phyloP scores from a whole-genome alignment of 768 basidiomycete genomes.

The Dendrothele bispora region DNA sequence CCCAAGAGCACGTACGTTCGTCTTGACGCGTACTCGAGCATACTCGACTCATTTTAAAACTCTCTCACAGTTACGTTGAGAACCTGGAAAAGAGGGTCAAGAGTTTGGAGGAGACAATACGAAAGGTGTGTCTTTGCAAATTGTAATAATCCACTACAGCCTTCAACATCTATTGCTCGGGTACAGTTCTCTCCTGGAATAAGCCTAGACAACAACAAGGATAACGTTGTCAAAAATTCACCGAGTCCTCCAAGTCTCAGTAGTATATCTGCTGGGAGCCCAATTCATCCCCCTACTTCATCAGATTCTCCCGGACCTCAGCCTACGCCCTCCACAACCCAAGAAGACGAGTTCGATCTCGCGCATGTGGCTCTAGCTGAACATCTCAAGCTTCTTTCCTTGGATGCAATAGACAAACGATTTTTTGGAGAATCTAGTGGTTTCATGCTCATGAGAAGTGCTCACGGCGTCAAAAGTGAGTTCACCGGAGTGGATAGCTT shows the following conservation, averaged over 20 bases:
- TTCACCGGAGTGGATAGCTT: not conserved
- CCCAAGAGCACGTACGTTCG: constrained; percentile 6
- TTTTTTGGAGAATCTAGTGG: constrained; percentile 9
- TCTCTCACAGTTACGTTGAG: constrained; percentile 33
- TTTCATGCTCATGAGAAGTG: constrained; percentile 10
- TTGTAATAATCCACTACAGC: too few relatives aligned
- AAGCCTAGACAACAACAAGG: not conserved
- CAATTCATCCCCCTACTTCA: constrained; percentile 8
- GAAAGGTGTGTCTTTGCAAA: constrained; percentile 24
- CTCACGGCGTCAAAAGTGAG: constrained; percentile 2
- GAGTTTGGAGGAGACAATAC: constrained; percentile 44
- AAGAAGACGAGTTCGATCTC: constrained; percentile 29
- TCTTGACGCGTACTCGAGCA: not conserved
- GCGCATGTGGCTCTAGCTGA: constrained; percentile 30
- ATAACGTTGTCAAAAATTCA: too few relatives aligned
- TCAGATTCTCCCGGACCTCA: not conserved
- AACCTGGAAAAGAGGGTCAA: constrained; percentile 41
- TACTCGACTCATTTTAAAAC: not conserved
- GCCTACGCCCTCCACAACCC: constrained; percentile 8
- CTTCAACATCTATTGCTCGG: too few relatives aligned
- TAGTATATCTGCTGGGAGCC: not conserved
- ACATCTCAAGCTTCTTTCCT: constrained; percentile 27
- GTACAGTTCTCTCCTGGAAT: constrained; percentile 4
- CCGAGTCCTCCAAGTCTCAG: not conserved
- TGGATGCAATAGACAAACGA: constrained; percentile 18